Evolutionary conservation across 225 moss, liverwort and hornwort genomes (phyloP), one percentile per base, ranked within the genome.

Genomic region (Antitrichia curtipendula): DNA sequence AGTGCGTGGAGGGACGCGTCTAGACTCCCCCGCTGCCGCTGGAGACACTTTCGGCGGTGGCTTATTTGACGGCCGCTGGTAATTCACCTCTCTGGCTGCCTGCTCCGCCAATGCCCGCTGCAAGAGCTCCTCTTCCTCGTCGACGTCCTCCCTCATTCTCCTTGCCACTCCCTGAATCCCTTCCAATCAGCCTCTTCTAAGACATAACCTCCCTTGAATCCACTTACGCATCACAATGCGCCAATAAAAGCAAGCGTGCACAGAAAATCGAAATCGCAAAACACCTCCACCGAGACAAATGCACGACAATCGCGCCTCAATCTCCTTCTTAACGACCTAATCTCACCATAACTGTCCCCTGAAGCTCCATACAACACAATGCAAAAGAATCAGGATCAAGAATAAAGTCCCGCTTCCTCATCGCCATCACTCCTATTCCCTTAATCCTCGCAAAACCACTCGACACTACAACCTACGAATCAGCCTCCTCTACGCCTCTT

Each of bases 111-210:
- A 77, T 31, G 98, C 98, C 87, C 95, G 91, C 87, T 96, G 97
- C 86, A 99, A 90, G 63, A 99, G 97, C 94, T 99, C 98, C 91
- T 99, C 98, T 58, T 99, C 98, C 87, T 99, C 98, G 64, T 99
- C 98, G 13, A 88, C 78, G 74, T 95, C 97, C 78, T 99, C 98
- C 88, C 94, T 92, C 94, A 94, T 91, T 87, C 89, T 92, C 86
- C 73, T 83, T 60, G 66, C 66, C 66, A 83, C 74, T 86, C 66
- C 84, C 87, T 78, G 81, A 86, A 47, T 57, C 57, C 64, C 66
- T 65, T n/a, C 64, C 65, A 75, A 32, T 83, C 68, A 90, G 50
- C 34, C 80, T 70, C 69, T 19, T 80, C 78, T 61, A 82, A 84
- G 84, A 53, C 81, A 73, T 22, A 63, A 40, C 45, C 85, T 77